A percentile compares a stretch with the other conserved stretches of the same genome.
phyloP scores from a whole-genome alignment of 1,284 basidiomycete genomes.

The Rhodotorula sp. region DNA sequence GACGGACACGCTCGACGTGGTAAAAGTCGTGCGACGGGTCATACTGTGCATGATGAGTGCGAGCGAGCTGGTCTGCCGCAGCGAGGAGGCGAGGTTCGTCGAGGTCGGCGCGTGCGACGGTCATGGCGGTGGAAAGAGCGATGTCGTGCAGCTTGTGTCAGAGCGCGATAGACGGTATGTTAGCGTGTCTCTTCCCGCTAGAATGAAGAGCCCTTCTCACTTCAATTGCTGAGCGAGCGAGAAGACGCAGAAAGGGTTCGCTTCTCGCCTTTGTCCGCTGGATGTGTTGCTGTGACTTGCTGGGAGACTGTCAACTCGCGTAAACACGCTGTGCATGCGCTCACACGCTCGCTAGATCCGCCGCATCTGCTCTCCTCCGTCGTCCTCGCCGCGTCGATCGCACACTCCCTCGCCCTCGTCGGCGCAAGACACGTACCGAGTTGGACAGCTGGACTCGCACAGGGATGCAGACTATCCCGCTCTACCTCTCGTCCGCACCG shows the following conservation, averaged over 20 bases:
- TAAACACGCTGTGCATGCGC: neutral
- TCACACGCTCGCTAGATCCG: neutral
- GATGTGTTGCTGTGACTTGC: too few species aligned
- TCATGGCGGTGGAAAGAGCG: neutral
- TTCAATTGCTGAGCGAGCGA: too few species aligned
- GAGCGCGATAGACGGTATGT: too few species aligned
- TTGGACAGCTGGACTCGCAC: neutral
- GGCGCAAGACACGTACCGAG: neutral
- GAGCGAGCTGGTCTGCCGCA: slow-evolving; percentile 20
- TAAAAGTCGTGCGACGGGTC: slow-evolving; percentile 87
- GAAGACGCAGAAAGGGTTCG: neutral
- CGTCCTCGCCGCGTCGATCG: neutral
- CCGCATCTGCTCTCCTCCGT: neutral
- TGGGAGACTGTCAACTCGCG: neutral
- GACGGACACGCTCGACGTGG: slow-evolving; percentile 56
- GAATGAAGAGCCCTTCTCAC: too few species aligned
- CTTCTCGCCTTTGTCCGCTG: neutral
- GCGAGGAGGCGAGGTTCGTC: neutral
- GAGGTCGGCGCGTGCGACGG: neutral
- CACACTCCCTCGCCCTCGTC: neutral
- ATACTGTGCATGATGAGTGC: slow-evolving; percentile 52
- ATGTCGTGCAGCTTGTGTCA: neutral
- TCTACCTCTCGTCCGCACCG: neutral
- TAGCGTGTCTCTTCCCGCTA: too few species aligned
- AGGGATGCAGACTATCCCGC: neutral